phyloP scores from a whole-genome alignment of 2,329 filamentous ascomycete species.

The Elsinoe fawcettii region DNA sequence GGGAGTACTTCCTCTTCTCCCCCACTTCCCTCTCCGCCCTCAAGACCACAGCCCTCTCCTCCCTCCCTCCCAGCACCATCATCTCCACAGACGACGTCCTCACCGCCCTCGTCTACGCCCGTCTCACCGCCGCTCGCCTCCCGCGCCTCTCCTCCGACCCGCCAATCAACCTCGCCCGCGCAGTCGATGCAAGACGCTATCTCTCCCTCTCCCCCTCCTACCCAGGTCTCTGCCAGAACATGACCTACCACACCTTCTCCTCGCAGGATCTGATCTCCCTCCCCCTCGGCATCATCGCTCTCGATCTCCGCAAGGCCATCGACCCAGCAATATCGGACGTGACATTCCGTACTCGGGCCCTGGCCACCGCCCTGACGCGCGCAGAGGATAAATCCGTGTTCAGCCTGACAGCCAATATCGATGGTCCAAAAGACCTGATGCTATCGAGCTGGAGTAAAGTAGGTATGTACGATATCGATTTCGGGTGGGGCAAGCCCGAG shows the following conservation, averaged over 20 bases:
- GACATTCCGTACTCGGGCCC: constrained; percentile 31
- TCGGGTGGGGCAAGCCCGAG: constrained; percentile 42
- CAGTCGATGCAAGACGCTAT: constrained; percentile 41
- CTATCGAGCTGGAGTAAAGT: constrained; percentile 50
- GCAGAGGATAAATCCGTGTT: constrained; percentile 31
- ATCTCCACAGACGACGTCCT: constrained; percentile 50
- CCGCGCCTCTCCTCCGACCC: constrained; percentile 26
- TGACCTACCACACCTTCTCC: constrained; percentile 35
- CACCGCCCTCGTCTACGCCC: constrained; percentile 46
- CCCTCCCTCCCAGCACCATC: constrained; percentile 25
- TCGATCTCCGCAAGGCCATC: constrained; percentile 35
- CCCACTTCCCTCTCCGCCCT: constrained; percentile 32
- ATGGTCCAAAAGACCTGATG: constrained; percentile 40
- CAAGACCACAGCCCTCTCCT: constrained; percentile 34
- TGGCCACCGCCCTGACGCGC: constrained; percentile 35
- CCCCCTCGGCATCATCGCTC: constrained; percentile 30
- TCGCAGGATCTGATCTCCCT: constrained; percentile 27
- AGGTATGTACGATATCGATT: constrained; percentile 40
- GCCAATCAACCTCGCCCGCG: constrained; percentile 37
- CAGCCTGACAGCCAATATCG: constrained; percentile 32
- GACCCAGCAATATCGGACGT: constrained; percentile 33
- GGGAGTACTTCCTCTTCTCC: constrained; percentile 42
- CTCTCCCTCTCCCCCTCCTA: constrained; percentile 39
- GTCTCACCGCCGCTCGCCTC: constrained; percentile 36
- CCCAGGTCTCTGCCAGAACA: constrained; percentile 42